Evolutionary conservation across 768 basidiomycete species (phyloP).

Genomic region (Suillus plorans): DNA sequence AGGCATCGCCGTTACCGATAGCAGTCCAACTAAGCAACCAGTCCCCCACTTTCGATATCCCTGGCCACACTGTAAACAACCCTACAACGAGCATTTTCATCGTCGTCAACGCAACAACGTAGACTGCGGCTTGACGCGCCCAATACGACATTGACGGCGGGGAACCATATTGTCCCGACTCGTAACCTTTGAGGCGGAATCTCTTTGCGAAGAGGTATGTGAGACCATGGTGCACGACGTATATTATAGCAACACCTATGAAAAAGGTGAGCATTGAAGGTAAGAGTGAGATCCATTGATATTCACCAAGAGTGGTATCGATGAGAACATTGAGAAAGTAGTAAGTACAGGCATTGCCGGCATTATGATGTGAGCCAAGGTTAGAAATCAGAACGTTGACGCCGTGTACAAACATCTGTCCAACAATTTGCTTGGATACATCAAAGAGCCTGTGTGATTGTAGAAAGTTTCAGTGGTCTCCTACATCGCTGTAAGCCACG

Average conservation of each 20-base stretch:
- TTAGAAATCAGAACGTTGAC: constrained; percentile 80
- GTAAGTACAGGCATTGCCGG: constrained; percentile 84
- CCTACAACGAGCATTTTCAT: constrained; percentile 93
- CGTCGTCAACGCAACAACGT: constrained; percentile 72
- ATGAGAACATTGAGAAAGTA: constrained; percentile 93
- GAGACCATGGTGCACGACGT: constrained; percentile 62
- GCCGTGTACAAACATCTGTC: constrained; percentile 79
- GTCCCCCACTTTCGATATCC: constrained; percentile 73
- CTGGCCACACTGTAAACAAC: constrained; percentile 69
- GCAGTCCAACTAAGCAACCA: constrained; percentile 83
- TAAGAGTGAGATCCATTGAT: not conserved
- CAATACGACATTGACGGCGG: constrained; percentile 77
- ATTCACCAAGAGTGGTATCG: constrained; percentile 72
- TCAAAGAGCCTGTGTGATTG: constrained; percentile 76
- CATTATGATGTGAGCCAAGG: constrained; percentile 64
- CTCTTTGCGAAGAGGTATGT: constrained; percentile 66
- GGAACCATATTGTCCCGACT: constrained; percentile 85
- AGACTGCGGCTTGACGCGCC: constrained; percentile 77
- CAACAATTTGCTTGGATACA: constrained; percentile 88
- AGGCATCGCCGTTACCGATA: constrained; percentile 56
- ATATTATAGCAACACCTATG: constrained; percentile 82
- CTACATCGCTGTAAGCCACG: constrained; percentile 1
- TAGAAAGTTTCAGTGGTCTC: constrained; percentile 9
- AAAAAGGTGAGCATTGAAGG: constrained; percentile 11
- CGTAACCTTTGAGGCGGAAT: constrained; percentile 70